Percentiles rank a stretch among this genome's conserved stretches.
Evolutionary conservation across 2,329 filamentous ascomycete genomes (phyloP).

Genomic region (Penicillium sp.): DNA sequence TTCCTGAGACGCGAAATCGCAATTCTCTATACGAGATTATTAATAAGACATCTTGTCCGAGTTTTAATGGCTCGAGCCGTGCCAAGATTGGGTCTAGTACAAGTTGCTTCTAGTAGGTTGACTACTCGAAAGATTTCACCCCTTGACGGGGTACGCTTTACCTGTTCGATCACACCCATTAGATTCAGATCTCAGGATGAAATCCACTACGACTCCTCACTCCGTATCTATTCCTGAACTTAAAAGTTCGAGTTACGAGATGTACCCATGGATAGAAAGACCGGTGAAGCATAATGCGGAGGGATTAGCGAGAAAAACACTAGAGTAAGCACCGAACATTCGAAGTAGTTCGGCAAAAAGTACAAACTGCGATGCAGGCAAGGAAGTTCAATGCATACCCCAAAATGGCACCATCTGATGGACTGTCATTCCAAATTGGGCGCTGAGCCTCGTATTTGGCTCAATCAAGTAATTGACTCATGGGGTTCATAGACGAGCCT

Average conservation of each 20-base stretch:
- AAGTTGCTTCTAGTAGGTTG: no score
- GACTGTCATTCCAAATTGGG: background rate
- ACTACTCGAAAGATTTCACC: background rate
- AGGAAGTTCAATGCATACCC: background rate
- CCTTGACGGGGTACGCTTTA: background rate
- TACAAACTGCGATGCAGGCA: background rate
- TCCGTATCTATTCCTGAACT: no score
- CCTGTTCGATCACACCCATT: background rate
- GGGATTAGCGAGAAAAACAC: no score
- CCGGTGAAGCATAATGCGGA: no score
- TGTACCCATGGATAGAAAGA: no score
- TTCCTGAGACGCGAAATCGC: background rate
- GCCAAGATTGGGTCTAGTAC: conserved; percentile 11
- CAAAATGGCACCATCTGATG: background rate
- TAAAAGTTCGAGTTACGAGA: no score
- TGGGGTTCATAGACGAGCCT: background rate
- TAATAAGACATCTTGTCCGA: background rate
- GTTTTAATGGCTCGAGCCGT: background rate
- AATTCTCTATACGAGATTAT: conserved; percentile 4
- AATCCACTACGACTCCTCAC: background rate
- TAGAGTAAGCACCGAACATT: no score
- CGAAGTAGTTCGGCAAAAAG: background rate
- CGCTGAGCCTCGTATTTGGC: background rate
- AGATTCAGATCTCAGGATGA: background rate
- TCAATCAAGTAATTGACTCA: background rate